Evolutionary conservation across 371 early-diverging fungal genomes (phyloP).

Genomic region (Mortierella sp.): DNA sequence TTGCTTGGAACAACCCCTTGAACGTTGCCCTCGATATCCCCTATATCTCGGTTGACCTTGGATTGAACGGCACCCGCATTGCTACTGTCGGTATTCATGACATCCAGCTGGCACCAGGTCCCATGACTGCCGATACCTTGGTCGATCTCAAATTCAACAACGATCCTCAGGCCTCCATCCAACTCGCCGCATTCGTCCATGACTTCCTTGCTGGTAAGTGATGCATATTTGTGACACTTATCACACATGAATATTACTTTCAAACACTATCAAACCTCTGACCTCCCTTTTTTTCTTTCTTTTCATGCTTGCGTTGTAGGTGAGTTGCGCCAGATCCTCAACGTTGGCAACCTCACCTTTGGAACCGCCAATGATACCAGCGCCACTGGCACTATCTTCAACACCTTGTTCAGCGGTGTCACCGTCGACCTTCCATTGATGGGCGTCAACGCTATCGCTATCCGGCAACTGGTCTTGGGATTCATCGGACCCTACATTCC

Average conservation of each 20-base stretch:
- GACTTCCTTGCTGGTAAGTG: conserved; percentile 43
- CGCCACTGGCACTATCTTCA: conserved; percentile 25
- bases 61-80: conserved; percentile 44
- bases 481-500: conserved; percentile 22
- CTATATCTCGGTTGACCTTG: conserved; percentile 36
- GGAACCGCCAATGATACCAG: conserved; percentile 30
- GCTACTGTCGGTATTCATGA: conserved; percentile 30
- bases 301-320: conserved; percentile 8
- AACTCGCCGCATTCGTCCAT: conserved; percentile 34
- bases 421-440: conserved; percentile 36
- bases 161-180: conserved; percentile 33
- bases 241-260: neutral
- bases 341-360: conserved; percentile 51
- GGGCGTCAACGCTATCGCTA: conserved; percentile 39
- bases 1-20: conserved; percentile 50
- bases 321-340: conserved; percentile 43
- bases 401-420: conserved; percentile 40
- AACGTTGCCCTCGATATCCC: conserved; percentile 47
- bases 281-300: neutral
- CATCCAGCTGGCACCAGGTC: conserved; percentile 34
- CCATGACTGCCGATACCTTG: conserved; percentile 36
- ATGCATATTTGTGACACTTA: too few relatives aligned
- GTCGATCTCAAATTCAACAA: conserved; percentile 52
- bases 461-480: conserved; percentile 28
- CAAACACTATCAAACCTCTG: neutral